phyloP scores from a whole-genome alignment of 139 green algal species.

The Chlamydomonas sp. region DNA sequence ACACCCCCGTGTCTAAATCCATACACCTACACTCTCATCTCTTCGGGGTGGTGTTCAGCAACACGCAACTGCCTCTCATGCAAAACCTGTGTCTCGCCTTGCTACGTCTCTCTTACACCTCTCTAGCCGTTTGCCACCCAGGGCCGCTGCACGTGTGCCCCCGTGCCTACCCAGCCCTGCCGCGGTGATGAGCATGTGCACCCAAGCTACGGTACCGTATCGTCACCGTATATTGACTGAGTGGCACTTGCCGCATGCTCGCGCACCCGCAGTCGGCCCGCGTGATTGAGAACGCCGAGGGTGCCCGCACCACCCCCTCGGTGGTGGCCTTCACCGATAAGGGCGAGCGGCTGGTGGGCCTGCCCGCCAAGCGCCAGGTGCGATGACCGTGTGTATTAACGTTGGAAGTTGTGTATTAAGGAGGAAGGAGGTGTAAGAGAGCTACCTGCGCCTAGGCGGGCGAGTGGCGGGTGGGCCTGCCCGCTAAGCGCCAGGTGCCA shows the following conservation, averaged over 20 bases:
- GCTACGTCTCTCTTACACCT: too few relatives aligned
- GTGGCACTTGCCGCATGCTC: neutral
- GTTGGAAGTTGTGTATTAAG: too few relatives aligned
- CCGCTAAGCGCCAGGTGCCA: constrained; percentile 91
- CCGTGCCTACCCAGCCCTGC: too few relatives aligned
- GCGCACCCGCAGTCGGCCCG: constrained; percentile 72
- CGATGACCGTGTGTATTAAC: neutral
- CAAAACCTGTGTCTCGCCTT: too few relatives aligned
- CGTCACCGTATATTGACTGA: neutral
- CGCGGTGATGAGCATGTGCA: too few relatives aligned
- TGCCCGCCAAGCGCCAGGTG: constrained; percentile 96
- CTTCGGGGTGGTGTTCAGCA: too few relatives aligned
- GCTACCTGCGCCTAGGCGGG: constrained; percentile 77
- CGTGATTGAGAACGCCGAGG: constrained; percentile 99
- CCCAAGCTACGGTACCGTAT: too few relatives aligned
- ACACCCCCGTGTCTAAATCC: neutral
- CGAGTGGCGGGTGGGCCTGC: constrained; percentile 91
- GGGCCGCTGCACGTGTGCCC: too few relatives aligned
- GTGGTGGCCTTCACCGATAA: constrained; percentile 98
- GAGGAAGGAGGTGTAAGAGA: too few relatives aligned
- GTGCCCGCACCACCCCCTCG: constrained; percentile 95
- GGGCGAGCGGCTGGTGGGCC: constrained; percentile 93
- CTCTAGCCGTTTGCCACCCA: too few relatives aligned
- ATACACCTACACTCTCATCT: too few relatives aligned
- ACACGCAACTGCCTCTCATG: too few relatives aligned